Evolutionary conservation across 2,329 filamentous ascomycete genomes (phyloP).

Genomic region (Pestalotiopsis sp.): DNA sequence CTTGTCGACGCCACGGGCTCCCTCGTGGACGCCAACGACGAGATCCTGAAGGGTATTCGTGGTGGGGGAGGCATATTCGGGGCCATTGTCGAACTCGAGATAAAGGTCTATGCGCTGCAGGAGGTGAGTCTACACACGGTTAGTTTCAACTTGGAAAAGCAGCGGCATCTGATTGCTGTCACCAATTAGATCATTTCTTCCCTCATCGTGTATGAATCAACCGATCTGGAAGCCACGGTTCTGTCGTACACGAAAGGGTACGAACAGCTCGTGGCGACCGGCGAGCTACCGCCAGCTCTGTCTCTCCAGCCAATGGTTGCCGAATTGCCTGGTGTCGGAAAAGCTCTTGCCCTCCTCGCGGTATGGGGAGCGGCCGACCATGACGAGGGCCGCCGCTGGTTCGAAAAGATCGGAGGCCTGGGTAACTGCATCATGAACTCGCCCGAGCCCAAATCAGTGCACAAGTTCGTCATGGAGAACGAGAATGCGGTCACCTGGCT

Average conservation of each 20-base stretch:
- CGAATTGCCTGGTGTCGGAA: slow-evolving; percentile 30
- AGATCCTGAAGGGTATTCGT: slow-evolving; percentile 36
- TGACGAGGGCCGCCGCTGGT: slow-evolving; percentile 27
- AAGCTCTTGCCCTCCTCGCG: slow-evolving; percentile 24
- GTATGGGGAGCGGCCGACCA: slow-evolving; percentile 34
- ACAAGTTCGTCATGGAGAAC: slow-evolving; percentile 19
- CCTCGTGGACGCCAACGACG: slow-evolving; percentile 36
- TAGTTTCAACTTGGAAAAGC: background rate
- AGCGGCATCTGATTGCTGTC: background rate
- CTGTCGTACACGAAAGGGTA: slow-evolving; percentile 25
- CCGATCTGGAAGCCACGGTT: slow-evolving; percentile 25
- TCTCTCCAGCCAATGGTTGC: slow-evolving; percentile 29
- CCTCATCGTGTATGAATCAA: slow-evolving; percentile 31
- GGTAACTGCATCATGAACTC: slow-evolving; percentile 27
- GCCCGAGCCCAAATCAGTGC: slow-evolving; percentile 22
- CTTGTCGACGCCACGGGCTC: slow-evolving; percentile 37
- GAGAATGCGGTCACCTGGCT: slow-evolving; percentile 22
- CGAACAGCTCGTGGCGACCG: slow-evolving; percentile 16
- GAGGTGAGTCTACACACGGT: slow-evolving; percentile 22
- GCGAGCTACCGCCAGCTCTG: slow-evolving; percentile 18
- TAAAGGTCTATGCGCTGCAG: slow-evolving; percentile 37
- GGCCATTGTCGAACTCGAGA: slow-evolving; percentile 38
- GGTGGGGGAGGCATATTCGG: slow-evolving; percentile 40
- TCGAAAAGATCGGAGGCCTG: slow-evolving; percentile 27
- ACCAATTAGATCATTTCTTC: slow-evolving; percentile 26